Conservation (phyloP, 345 rosid genomes). For the Murraya paniculata region DNA sequence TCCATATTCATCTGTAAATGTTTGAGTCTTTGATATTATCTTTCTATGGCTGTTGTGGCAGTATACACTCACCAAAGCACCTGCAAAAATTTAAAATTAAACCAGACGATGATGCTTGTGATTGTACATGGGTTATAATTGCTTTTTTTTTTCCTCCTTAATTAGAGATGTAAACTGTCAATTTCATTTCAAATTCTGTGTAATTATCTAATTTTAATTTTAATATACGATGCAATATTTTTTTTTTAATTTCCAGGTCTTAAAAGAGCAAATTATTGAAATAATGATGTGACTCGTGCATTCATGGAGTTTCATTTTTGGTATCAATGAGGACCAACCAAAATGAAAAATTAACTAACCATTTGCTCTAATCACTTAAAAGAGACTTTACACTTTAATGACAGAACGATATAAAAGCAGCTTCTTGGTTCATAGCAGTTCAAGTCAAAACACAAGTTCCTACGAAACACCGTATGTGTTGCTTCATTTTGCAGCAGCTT, state of each 20-base stretch:
- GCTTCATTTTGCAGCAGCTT: neutral
- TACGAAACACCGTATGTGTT: neutral
- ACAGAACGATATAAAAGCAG: neutral
- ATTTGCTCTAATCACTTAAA: neutral
- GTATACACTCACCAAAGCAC: conserved; percentile 38
- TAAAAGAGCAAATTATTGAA: neutral
- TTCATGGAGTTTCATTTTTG: neutral
- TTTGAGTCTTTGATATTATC: conserved; percentile 15
- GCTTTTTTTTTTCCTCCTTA: too few relatives aligned
- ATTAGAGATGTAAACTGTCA: too few relatives aligned
- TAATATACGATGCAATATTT: neutral
- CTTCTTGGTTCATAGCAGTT: neutral
- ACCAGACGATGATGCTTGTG: neutral
- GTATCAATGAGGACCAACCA: neutral
- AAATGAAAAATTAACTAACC: neutral
- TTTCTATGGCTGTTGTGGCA: conserved; percentile 23
- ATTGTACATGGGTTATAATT: neutral
- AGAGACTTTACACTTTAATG: neutral
- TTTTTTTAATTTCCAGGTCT: neutral
- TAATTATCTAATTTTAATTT: neutral
- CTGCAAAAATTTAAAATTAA: conserved; percentile 19
- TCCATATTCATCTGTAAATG: conserved; percentile 45
- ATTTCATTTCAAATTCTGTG: too few relatives aligned
- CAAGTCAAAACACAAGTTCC: neutral
- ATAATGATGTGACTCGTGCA: neutral